Conservation (phyloP, 192 early-diverging fungal species). For the Entomortierella parvispora region DNA sequence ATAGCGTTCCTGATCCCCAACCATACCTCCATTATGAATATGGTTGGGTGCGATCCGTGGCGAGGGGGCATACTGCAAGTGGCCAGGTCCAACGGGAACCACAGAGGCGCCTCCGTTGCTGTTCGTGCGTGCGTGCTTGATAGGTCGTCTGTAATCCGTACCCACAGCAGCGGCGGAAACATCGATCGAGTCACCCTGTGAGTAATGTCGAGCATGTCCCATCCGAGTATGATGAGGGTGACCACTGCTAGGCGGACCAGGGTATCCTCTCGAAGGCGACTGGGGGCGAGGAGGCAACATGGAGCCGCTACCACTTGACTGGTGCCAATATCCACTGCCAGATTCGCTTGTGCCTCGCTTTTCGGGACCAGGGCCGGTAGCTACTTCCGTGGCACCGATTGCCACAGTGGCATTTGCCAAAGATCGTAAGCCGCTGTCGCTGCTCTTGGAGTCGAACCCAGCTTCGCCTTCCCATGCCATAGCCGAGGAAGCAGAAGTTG, state of each 20-base stretch:
- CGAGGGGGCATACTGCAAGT: neutral
- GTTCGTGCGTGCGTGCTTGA: constrained; percentile 38
- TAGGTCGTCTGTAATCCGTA: constrained; percentile 20
- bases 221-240: neutral
- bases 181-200: constrained; percentile 1
- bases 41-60: neutral
- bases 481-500: neutral
- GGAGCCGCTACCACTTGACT: too few species aligned
- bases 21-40: too few species aligned
- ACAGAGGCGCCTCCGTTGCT: constrained; percentile 16
- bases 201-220: constrained; percentile 14
- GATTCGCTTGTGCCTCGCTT: too few species aligned
- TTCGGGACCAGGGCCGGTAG: too few species aligned
- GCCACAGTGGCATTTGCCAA: too few species aligned
- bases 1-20: too few species aligned
- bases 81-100: neutral
- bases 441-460: neutral
- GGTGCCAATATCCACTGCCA: too few species aligned
- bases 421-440: too few species aligned
- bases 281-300: neutral
- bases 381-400: too few species aligned
- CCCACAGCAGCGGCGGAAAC: neutral
- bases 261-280: constrained; percentile 2
- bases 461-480: constrained; percentile 2
- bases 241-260: neutral